Base-by-base conservation (phyloP, 371 early-diverging fungal species). In the Modicella reniformis region DNA sequence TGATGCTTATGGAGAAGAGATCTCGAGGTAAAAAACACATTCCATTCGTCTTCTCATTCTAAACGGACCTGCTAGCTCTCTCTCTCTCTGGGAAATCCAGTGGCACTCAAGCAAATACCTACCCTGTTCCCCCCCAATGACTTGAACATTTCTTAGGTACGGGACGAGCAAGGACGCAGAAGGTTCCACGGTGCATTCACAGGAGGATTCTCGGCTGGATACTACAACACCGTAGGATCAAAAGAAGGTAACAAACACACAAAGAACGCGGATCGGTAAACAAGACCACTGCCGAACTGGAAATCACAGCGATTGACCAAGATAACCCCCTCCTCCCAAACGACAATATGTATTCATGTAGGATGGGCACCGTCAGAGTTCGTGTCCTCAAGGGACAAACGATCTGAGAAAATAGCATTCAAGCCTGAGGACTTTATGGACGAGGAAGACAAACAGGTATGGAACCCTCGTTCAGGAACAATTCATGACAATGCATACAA, bases 131-230 rank as follows among this genome's bases (percentile, higher is more conserved):
- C 8, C 32, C 15, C 19, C 23, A 13, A 41, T 62, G 19, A 23
- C 32, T 50, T 33, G 29, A 28, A 28, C 17, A 19, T 44, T 17
- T 12, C 44, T 48, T 29, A 92, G 92, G 92, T 88, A 4, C 84
- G 89, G 30, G 96, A 96, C 75, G 96, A 95, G 67, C 81, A 90
- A 33, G 97, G 97, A 6, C 83, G 94, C 23, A 84, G 92, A 49
- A 84, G 96, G 26, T 90, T 97, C 63, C 97, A 97, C 74, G 97
- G 97, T 26, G 97, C 97, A 0, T 97, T 97, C 83, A 93, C 92
- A 21, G 97, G 97, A 47, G 97, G 97, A 7, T 96, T 92, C 70
- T 92, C 94, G 10, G 97, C 96, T 1, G 97, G 97, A 13, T 96
- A 97, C 71, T 95, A 86, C 77, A 96, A 96, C 77, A 96, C 95